Evolutionary conservation across 441 rosid species (phyloP), one percentile per base, ranked within the genome.

Genomic region (Syzygium syzygioides): DNA sequence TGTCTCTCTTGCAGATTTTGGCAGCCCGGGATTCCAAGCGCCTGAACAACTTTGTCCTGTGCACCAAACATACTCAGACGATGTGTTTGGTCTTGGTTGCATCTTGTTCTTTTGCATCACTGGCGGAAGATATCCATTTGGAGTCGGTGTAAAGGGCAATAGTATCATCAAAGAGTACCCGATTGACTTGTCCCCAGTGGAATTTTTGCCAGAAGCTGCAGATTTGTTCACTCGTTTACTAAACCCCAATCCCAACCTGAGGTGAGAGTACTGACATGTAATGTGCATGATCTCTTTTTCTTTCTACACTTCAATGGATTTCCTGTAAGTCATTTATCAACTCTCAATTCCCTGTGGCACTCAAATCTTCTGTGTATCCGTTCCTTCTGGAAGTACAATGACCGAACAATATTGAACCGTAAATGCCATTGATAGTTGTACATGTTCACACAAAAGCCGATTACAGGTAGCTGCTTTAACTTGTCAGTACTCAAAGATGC

Each of bases 1-100:
- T 26, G 55, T 10, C 55, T 52, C n/a, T n/a, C 86, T 87, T 92
- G 90, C 92, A 98, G 99, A 97, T 90, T 95, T 94, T 93, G 99
- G 99, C 80, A 98, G 96, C 91, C 96, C 98, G 53, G 99, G 99
- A 76, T 98, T 98, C 98, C 99, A 98, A 95, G 95, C 1, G 68
- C 96, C 96, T 41, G 99, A 97, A 89, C 98, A 96, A 89, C 99
- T 97, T 89, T 94, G 92, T 83, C 96, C 92, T 66, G 95, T 95
- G 68, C 98, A 98, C 85, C 98, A 97, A 93, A 98, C 98, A 62
- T 97, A 98, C 86, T 97, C 98, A 56, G 92, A 96, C 79, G 99
- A 98, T 93, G 89, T 97, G 91, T 98, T 95, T 60, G 68, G 68
- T 60, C 68, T 98, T 91, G 99, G 99, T 17, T 98, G 99, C 89